A percentile compares a stretch with the other conserved stretches of the same genome.
Conservation (phyloP, 805 yeast species). For the Candida arabinofermentans region DNA sequence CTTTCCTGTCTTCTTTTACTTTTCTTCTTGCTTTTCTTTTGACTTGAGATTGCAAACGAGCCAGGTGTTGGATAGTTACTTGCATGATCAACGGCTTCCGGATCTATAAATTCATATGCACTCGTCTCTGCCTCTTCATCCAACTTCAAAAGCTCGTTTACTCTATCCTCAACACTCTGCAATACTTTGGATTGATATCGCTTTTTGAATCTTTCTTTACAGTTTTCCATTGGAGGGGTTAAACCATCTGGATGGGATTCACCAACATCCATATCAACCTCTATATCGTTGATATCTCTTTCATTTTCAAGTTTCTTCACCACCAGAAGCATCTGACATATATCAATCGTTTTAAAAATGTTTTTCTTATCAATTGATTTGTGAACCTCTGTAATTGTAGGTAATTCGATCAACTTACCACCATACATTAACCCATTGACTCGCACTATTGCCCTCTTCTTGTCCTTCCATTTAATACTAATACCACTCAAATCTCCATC, state of each 20-base stretch:
- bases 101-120: slow-evolving; percentile 69
- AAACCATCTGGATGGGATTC: slow-evolving; percentile 68
- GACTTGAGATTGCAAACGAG: slow-evolving; percentile 6
- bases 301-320: slow-evolving; percentile 47
- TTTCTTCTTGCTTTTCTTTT: slow-evolving; percentile 21
- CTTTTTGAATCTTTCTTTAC: slow-evolving; percentile 66
- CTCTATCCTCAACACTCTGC: slow-evolving; percentile 73
- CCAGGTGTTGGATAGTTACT: slow-evolving; percentile 30
- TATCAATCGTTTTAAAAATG: slow-evolving; percentile 79
- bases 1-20: slow-evolving; percentile 1
- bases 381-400: slow-evolving; percentile 81
- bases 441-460: slow-evolving; percentile 70
- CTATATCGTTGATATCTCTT: slow-evolving; percentile 41
- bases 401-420: slow-evolving; percentile 84
- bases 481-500: slow-evolving; percentile 69
- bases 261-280: slow-evolving; percentile 39
- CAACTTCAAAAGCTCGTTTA: slow-evolving; percentile 65
- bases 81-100: slow-evolving; percentile 35
- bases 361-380: slow-evolving; percentile 89
- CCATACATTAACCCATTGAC: slow-evolving; percentile 71
- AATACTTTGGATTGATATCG: slow-evolving; percentile 67
- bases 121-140: slow-evolving; percentile 85
- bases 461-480: slow-evolving; percentile 77
- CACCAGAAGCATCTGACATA: slow-evolving; percentile 80
- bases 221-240: slow-evolving; percentile 73